phyloP scores from a whole-genome alignment of 2,329 filamentous ascomycete species.

The Ophiostoma quercus region DNA sequence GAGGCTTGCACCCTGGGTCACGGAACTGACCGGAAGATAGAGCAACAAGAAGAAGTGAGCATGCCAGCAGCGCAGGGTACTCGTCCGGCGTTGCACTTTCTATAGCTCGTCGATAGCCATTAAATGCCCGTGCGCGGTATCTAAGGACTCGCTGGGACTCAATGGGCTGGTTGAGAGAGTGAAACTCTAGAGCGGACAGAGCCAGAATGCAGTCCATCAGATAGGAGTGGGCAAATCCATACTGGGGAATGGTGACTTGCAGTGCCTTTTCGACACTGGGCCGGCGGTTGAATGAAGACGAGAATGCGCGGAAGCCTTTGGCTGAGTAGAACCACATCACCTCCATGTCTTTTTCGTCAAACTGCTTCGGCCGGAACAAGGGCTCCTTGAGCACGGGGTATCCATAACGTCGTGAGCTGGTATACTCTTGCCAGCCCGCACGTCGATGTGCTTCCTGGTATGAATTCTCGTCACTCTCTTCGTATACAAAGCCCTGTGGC shows the following conservation, averaged over 20 bases:
- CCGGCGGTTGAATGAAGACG: slow-evolving; percentile 35
- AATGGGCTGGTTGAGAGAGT: not conserved
- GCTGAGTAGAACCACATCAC: slow-evolving; percentile 53
- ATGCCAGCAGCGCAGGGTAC: not conserved
- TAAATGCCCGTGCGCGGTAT: not conserved
- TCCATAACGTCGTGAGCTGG: slow-evolving; percentile 19
- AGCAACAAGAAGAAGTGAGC: not conserved
- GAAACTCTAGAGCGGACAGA: not conserved
- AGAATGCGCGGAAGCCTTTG: slow-evolving; percentile 44
- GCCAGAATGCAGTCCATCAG: not conserved
- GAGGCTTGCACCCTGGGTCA: not conserved
- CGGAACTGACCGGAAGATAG: not conserved
- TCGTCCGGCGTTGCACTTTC: not conserved
- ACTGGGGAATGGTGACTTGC: not conserved
- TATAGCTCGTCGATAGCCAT: not conserved
- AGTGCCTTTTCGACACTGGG: not conserved
- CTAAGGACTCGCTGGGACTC: not conserved
- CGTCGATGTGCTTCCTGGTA: not conserved
- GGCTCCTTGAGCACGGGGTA: slow-evolving; percentile 33
- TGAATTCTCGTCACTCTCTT: not conserved
- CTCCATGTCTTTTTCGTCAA: slow-evolving; percentile 45
- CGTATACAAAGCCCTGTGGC: not conserved
- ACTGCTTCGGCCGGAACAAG: slow-evolving; percentile 34
- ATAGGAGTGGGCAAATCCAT: not conserved
- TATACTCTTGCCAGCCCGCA: not conserved